Base-by-base conservation (phyloP, 345 rosid species). In the Sisymbrium altissimum region DNA sequence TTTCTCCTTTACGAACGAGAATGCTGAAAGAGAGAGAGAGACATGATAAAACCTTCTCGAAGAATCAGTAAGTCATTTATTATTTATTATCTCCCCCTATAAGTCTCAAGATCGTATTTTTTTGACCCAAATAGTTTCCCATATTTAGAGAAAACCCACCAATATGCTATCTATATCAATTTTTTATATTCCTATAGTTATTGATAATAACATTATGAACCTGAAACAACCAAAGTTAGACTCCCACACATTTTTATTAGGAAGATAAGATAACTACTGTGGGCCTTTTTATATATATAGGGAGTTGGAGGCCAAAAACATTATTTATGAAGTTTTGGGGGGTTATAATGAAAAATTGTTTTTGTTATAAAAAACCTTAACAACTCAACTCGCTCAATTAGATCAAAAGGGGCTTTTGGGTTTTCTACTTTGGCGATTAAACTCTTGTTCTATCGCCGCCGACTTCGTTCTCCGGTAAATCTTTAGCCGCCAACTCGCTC, bases 401-500 rank as follows among this genome's bases (percentile, higher is more conserved):
- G 33, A 65, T 48, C 27, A 68, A 25, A 27, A 17, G 38, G 36
- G 35, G 25, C 1, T n/a, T 66, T 21, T 13, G 21, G 21, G 17
- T 38, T 36, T 1, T 17, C 17, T 46, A 19, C 25, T 19, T 50
- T 6, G 30, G 1, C 43, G n/a, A 39, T 11, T 39, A 39, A 40
- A 7, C 44, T 61, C 13, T 38, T 5, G 3, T 46, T 7, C 15
- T 13, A 1, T 33, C 45, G 58, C 43, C 61, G 48, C 43, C 63
- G 54, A 30, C 3, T 27, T 66, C 29, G 56, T 38, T 58, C 25
- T 18, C 67, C 55, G 68, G 78, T 59, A 41, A 74, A 19, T 62
- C 0, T n/a, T n/a, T n/a, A n/a, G n/a, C n/a, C n/a, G n/a, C n/a
- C n/a, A n/a, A n/a, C n/a, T n/a, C n/a, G n/a, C n/a, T n/a, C n/a